phyloP scores from a whole-genome alignment of 768 basidiomycete species.

The Kwoniella europaea region DNA sequence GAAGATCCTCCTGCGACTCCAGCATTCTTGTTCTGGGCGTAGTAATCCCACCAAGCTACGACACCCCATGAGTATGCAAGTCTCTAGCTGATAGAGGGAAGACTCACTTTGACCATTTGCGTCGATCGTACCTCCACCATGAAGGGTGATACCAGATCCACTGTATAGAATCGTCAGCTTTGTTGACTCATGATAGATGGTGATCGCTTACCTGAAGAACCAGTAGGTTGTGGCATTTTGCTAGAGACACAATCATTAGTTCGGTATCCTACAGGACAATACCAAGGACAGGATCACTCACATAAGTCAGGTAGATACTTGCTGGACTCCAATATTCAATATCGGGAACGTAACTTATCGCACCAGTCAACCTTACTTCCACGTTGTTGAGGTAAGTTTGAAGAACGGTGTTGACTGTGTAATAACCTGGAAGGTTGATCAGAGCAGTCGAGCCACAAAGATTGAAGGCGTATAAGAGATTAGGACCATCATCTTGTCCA shows the following conservation, averaged over 20 bases:
- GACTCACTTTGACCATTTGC: slow-evolving; percentile 64
- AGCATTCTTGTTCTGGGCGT: slow-evolving; percentile 55
- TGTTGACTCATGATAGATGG: too few relatives aligned
- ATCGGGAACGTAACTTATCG: slow-evolving; percentile 55
- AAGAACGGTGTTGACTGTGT: slow-evolving; percentile 60
- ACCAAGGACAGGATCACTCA: slow-evolving; percentile 61
- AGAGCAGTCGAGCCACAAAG: slow-evolving; percentile 34
- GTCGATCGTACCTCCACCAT: slow-evolving; percentile 71
- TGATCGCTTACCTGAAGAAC: slow-evolving; percentile 26
- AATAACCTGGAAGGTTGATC: slow-evolving; percentile 39
- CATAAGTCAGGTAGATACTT: slow-evolving; percentile 61
- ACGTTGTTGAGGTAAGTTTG: slow-evolving; percentile 60
- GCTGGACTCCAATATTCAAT: slow-evolving; percentile 61
- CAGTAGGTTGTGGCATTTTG: slow-evolving; percentile 47
- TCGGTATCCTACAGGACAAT: too few relatives aligned
- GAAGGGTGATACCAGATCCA: slow-evolving; percentile 44
- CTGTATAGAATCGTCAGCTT: not conserved
- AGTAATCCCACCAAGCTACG: slow-evolving; percentile 57
- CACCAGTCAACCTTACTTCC: slow-evolving; percentile 60
- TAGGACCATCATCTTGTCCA: slow-evolving; percentile 35
- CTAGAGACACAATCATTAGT: not conserved
- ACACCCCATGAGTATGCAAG: not conserved
- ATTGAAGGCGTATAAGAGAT: slow-evolving; percentile 33
- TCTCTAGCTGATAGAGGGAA: slow-evolving; percentile 2
- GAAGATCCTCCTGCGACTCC: slow-evolving; percentile 62